phyloP scores from a whole-genome alignment of 176 grass and related monocot genomes.

The Oryza longistaminata region DNA sequence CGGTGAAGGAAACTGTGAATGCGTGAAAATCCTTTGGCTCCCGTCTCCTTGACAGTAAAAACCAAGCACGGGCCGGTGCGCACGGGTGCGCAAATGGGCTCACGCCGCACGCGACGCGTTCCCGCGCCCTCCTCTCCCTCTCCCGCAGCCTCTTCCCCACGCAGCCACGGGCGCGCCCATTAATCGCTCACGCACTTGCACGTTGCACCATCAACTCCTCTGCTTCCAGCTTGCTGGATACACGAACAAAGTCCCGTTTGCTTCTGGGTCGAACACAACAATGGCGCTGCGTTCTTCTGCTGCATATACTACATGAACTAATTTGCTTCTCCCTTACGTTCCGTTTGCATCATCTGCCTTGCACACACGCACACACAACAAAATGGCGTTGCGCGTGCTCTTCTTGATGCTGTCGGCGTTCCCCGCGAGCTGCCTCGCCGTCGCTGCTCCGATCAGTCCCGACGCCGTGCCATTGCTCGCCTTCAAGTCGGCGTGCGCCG shows the following conservation, averaged over 20 bases:
- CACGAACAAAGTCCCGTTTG: not conserved
- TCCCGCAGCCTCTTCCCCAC: not conserved
- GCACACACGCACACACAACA: not conserved
- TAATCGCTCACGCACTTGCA: constrained; percentile 49
- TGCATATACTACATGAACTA: not conserved
- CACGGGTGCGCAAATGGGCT: constrained; percentile 36
- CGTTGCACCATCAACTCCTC: constrained; percentile 49
- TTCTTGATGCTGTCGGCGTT: constrained; percentile 30
- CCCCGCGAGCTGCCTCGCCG: not conserved
- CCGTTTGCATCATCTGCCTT: not conserved
- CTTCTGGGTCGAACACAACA: not conserved
- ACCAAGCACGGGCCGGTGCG: not conserved
- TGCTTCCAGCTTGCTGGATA: constrained; percentile 3
- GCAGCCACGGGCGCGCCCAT: constrained; percentile 6
- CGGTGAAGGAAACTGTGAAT: not conserved
- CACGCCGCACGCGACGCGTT: constrained; percentile 43
- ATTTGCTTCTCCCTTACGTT: not conserved
- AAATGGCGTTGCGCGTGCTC: constrained; percentile 40
- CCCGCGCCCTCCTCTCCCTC: not conserved
- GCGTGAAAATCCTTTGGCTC: not conserved
- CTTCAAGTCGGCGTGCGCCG: constrained; percentile 66
- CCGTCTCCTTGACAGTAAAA: not conserved
- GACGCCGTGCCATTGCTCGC: constrained; percentile 59
- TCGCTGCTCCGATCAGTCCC: not conserved
- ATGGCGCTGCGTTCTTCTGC: constrained; percentile 17